Base-by-base conservation (phyloP, 2,329 filamentous ascomycete genomes). In the Monilinia vaccinii-corymbosi region DNA sequence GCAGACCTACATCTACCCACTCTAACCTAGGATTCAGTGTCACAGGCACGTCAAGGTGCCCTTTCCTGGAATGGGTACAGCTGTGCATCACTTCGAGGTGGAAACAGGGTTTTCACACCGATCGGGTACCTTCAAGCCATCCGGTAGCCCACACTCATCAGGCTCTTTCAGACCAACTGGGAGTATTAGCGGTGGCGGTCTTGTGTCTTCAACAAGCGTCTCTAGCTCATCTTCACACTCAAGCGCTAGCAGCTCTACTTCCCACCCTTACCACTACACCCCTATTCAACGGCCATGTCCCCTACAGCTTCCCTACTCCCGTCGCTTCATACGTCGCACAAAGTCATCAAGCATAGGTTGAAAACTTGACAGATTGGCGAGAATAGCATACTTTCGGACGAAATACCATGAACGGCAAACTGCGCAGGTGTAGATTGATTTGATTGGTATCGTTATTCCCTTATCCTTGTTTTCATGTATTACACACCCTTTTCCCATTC, bases 231-330 rank as follows among this genome's bases (percentile, higher is more conserved):
- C 56, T n/a, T 51, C 36, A 4, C 36, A 53, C n/a, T 53, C 38
- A 7, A 53, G 25, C 46, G n/a, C 36, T 18, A 45, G 46, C 3
- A 51, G 46, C 16, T 32, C 34, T 32, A 58, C 36, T 34, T 49
- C 46, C 46, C 9, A 45, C n/a, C 25, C 14, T 51, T n/a, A 58
- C 56, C 18, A 44, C 56, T 34, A 32, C 25, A 21, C 34, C 56
- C 23, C 44, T 34, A 5, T 51, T 58, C 21, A 25, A 32, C 25
- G 56, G 46, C n/a, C 44, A 58, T 42, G 56, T 44, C 18, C 46
- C 56, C 14, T 51, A 58, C 28, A 58, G 36, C 14, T 58, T 58
- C n/a, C 11, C 46, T 32, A 58, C 34, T 31, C 56, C 56, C 7
- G 46, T 42, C 16, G 46, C 46, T 34, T 58, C 56, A 11, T 58